Evolutionary conservation across 2,329 filamentous ascomycete genomes (phyloP), one percentile per base, ranked within the genome.

Genomic region (Trichoderma sp.): DNA sequence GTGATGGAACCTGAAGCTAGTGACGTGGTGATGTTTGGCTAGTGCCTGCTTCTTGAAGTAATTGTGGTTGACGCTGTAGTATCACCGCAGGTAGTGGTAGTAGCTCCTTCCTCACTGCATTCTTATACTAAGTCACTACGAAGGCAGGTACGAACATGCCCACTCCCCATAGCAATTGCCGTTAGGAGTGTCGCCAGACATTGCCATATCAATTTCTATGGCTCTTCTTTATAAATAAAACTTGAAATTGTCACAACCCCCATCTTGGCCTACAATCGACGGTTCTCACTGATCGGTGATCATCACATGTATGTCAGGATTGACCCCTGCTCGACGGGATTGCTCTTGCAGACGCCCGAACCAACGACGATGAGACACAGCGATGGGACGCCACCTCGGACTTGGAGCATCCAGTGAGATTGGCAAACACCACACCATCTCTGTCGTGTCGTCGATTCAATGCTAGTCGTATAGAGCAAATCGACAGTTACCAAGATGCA

Each of bases 371-470:
- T 18, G 51, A 4, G 14, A 54, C 51, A 28, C 51, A 28, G 24
- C 24, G 37, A 55, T 55, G 49, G 28, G 32, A 55, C 60, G 39
- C 61, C 43, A 37, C 51, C 37, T 18, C 37, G 3, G n/a, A 34
- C 28, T 2, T 51, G 52, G 52, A 58, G 54, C 16, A 49, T 14
- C 63, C 63, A 59, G 63, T 58, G 24, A 66, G 7, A 51, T 21
- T 24, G 5, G 13, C 39, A 28, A 49, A 11, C 54, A 66, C 63
- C 54, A 66, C 54, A 66, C 63, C 63, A 39, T 66, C 52, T 37
- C 54, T n/a, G n/a, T 37, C 54, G 34, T 51, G 4, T 43, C 28
- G 39, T 46, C 63, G 54, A 66, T 66, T 49, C 21, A 24, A 59
- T 21, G 56, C 52, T 37, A 21, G 28, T 54, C 39, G 51, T 39